Conservation (phyloP, 805 yeast species). For the Candida hungchunana region DNA sequence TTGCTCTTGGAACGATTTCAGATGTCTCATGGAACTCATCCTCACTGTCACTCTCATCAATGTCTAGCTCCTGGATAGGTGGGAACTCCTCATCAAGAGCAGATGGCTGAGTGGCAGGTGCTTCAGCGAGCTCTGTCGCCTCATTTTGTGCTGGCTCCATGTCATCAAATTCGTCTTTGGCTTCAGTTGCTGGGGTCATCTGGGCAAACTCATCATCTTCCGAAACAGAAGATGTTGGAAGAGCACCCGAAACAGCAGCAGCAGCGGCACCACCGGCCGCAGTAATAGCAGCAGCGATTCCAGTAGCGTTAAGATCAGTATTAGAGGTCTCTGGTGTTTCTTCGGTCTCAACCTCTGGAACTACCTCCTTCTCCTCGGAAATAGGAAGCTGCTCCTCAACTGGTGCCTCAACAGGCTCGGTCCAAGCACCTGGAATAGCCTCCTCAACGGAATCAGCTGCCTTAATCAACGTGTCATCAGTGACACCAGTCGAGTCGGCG, state of each 20-base stretch:
- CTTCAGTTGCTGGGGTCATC: background rate
- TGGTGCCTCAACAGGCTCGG: slow-evolving; percentile 3
- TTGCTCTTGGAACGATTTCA: slow-evolving; percentile 10
- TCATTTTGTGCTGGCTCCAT: too few species aligned
- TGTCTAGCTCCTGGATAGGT: slow-evolving; percentile 17
- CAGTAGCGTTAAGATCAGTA: too few species aligned
- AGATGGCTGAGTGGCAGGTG: slow-evolving; percentile 5
- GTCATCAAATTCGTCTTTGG: slow-evolving; percentile 6
- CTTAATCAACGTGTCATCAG: slow-evolving; percentile 4
- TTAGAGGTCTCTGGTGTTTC: too few species aligned
- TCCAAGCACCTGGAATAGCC: slow-evolving; percentile 30
- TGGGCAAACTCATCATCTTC: slow-evolving; percentile 3
- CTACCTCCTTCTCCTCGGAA: too few species aligned
- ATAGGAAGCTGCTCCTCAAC: background rate
- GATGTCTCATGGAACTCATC: slow-evolving; percentile 21
- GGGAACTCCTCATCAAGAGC: slow-evolving; percentile 42
- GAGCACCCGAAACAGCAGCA: too few species aligned
- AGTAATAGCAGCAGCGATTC: too few species aligned
- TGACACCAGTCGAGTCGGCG: slow-evolving; percentile 12
- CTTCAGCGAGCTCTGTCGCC: too few species aligned
- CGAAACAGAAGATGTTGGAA: too few species aligned
- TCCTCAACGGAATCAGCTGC: slow-evolving; percentile 23
- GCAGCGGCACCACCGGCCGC: too few species aligned
- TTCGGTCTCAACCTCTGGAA: too few species aligned
- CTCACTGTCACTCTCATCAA: slow-evolving; percentile 16